phyloP scores from a whole-genome alignment of 306 rosid species.

The Erythrophleum fordii region DNA sequence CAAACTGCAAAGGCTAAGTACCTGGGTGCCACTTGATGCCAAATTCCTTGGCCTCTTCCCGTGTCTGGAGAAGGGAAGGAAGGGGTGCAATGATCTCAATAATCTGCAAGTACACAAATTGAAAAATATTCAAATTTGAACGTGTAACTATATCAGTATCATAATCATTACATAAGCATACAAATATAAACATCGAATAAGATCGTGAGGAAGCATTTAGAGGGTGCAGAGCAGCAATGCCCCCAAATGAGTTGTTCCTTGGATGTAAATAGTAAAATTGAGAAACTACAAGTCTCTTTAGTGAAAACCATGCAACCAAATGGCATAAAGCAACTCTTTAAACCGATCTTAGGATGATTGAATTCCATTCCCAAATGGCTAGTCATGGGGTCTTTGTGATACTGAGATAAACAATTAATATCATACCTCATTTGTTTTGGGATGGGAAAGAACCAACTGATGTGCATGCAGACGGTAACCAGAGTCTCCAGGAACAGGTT shows the following conservation, averaged over 20 bases:
- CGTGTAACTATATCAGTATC: neutral
- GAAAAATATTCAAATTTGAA: neutral
- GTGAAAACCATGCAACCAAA: neutral
- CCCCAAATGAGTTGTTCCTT: neutral
- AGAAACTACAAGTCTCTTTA: neutral
- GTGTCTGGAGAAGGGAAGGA: slow-evolving; percentile 59
- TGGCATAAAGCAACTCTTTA: neutral
- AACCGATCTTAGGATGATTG: neutral
- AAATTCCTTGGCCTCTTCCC: slow-evolving; percentile 30
- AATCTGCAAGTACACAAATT: slow-evolving; percentile 45
- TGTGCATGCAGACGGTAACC: slow-evolving; percentile 89
- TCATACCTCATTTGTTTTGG: slow-evolving; percentile 69
- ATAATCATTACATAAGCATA: neutral
- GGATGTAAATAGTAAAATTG: neutral
- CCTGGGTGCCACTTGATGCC: neutral
- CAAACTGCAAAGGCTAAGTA: neutral
- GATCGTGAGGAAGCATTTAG: neutral
- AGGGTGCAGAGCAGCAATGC: slow-evolving; percentile 5
- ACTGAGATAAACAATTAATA: neutral
- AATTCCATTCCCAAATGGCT: slow-evolving; percentile 18
- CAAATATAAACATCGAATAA: neutral
- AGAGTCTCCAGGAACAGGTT: slow-evolving; percentile 94
- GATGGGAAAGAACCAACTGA: slow-evolving; percentile 69
- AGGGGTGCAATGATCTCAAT: slow-evolving; percentile 68
- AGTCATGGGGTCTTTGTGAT: neutral